Evolutionary conservation across 768 basidiomycete genomes (phyloP).

Genomic region (Clitopilus passeckerianus): DNA sequence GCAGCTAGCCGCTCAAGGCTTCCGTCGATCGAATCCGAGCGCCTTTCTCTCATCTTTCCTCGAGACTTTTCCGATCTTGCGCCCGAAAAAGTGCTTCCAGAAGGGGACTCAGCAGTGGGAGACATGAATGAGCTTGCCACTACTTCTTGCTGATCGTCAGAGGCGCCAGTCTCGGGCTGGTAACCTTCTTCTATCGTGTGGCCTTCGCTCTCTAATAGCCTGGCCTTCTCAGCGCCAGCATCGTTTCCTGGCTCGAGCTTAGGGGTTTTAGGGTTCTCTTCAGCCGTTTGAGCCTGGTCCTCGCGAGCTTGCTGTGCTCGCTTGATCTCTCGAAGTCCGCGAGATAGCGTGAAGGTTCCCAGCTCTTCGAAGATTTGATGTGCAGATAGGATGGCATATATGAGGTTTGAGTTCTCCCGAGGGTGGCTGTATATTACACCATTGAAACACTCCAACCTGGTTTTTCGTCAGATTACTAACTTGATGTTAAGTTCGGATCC

Average conservation of each 20-base stretch:
- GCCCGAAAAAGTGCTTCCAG: conserved; percentile 19
- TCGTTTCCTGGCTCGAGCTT: conserved; percentile 26
- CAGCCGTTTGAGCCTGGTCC: conserved; percentile 45
- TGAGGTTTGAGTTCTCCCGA: conserved; percentile 79
- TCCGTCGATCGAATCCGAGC: conserved; percentile 47
- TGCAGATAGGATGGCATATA: conserved; percentile 81
- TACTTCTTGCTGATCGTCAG: conserved; percentile 22
- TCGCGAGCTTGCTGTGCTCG: conserved; percentile 69
- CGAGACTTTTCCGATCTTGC: conserved; percentile 78
- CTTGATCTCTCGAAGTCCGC: conserved; percentile 82
- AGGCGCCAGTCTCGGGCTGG: neutral
- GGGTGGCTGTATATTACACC: conserved; percentile 74
- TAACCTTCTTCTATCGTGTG: neutral
- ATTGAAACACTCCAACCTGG: conserved; percentile 89
- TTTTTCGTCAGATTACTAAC: neutral
- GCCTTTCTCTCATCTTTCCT: conserved; percentile 85
- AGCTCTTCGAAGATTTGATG: conserved; percentile 87
- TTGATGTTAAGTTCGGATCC: neutral
- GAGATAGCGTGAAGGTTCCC: conserved; percentile 84
- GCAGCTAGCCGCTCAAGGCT: conserved; percentile 64
- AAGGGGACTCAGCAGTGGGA: conserved; percentile 34
- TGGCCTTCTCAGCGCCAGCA: conserved; percentile 57
- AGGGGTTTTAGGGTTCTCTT: conserved; percentile 34
- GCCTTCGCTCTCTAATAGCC: conserved; percentile 50
- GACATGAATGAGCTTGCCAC: conserved; percentile 34